These are phyloP conservation scores for Naganishia albida DNA, from an alignment of 1,284 basidiomycete genomes.

Conservation along the genomic window DNA sequence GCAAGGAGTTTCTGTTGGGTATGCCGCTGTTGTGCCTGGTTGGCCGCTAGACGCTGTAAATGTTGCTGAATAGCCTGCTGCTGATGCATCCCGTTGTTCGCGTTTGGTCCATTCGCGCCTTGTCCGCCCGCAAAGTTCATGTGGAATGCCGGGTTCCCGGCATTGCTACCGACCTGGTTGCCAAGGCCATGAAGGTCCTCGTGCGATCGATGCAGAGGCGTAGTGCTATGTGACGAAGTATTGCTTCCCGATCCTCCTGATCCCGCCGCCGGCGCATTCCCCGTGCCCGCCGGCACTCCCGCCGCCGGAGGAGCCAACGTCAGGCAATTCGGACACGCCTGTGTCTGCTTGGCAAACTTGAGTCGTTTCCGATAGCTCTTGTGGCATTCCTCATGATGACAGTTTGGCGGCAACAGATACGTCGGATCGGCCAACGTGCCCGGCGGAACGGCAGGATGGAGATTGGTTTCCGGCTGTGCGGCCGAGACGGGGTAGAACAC, in stretches of 20 bases:
- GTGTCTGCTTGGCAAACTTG: constrained; percentile 54
- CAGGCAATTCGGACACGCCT: constrained; percentile 53
- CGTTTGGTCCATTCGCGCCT: background rate
- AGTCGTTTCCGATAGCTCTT: constrained; percentile 57
- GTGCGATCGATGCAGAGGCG: constrained; percentile 33
- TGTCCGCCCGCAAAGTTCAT: constrained; percentile 2
- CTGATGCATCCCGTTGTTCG: constrained; percentile 31
- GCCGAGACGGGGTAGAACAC: constrained; percentile 53
- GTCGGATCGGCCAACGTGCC: constrained; percentile 55
- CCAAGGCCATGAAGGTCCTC: constrained; percentile 32
- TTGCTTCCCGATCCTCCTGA: constrained; percentile 40
- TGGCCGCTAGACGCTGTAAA: constrained; percentile 33
- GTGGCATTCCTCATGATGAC: constrained; percentile 58
- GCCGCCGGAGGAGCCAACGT: constrained; percentile 38
- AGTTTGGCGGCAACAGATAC: constrained; percentile 55
- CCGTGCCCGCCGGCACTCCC: background rate
- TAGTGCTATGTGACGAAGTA: constrained; percentile 34
- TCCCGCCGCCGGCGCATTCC: background rate
- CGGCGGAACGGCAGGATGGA: constrained; percentile 52
- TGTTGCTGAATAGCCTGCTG: constrained; percentile 37
- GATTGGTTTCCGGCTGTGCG: constrained; percentile 50
- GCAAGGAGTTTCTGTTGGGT: constrained; percentile 34
- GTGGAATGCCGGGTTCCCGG: constrained; percentile 5
- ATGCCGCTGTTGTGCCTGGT: constrained; percentile 35
- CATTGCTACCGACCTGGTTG: constrained; percentile 3